Percentiles rank a stretch among this genome's conserved stretches.
Conservation (phyloP, 1,284 basidiomycete species). For the Microbotryum silenes-acaulis region DNA sequence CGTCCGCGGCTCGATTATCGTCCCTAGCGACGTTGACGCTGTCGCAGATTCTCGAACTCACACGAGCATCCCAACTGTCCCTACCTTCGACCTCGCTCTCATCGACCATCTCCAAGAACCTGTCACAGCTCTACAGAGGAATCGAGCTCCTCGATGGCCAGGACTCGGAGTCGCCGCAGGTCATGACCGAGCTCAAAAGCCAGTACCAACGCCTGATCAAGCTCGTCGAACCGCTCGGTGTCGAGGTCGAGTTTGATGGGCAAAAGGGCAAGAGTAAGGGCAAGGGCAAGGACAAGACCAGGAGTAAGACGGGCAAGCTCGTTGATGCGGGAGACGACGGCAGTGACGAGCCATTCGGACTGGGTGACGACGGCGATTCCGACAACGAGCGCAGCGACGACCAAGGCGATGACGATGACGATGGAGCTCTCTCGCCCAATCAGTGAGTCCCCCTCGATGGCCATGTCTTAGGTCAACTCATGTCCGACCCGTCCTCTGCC, state of each 20-base stretch:
- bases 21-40: conserved; percentile 30
- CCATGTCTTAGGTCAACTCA: too few relatives aligned
- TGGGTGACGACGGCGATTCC: not conserved
- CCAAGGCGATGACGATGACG: not conserved
- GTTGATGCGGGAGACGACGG: conserved; percentile 22
- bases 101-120: conserved; percentile 19
- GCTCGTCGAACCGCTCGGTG: conserved; percentile 27
- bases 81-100: conserved; percentile 19
- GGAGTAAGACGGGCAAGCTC: conserved; percentile 18
- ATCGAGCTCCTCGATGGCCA: conserved; percentile 17
- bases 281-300: conserved; percentile 2
- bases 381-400: conserved; percentile 4
- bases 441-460: not conserved
- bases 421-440: not conserved
- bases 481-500: too few relatives aligned
- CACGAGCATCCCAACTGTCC: conserved; percentile 18
- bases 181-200: conserved; percentile 22
- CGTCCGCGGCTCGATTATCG: conserved; percentile 19
- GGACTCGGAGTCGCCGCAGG: conserved; percentile 12
- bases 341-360: not conserved
- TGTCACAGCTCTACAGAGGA: conserved; percentile 17
- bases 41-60: conserved; percentile 28
- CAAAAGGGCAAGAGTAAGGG: conserved; percentile 3
- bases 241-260: conserved; percentile 13
- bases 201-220: conserved; percentile 29